These are phyloP conservation scores for Puccinia coronata DNA, from an alignment of 1,284 basidiomycete species.

Conservation along the genomic window DNA sequence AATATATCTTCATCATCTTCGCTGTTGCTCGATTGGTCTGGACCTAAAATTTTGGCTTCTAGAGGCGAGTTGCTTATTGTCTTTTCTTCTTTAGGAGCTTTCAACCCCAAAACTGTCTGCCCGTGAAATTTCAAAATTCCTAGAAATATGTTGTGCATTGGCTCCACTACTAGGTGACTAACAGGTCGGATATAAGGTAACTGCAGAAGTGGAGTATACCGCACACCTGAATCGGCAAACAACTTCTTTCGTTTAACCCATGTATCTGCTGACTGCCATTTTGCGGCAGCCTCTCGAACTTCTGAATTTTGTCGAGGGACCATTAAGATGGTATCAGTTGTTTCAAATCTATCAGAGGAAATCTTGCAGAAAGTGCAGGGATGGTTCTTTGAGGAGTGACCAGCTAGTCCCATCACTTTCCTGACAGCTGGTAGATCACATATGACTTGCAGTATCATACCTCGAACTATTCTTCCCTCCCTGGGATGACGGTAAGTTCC, in stretches of 20 bases:
- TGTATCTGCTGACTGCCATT: constrained; percentile 19
- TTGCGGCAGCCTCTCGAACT: constrained; percentile 3
- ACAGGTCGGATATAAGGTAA: constrained; percentile 32
- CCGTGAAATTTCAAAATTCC: constrained; percentile 36
- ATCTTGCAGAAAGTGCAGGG: constrained; percentile 27
- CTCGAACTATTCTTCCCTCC: constrained; percentile 9
- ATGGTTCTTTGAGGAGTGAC: constrained; percentile 5
- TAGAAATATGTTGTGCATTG: constrained; percentile 42
- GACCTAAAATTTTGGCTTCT: background rate
- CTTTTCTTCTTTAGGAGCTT: background rate
- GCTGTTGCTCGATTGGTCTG: too few relatives aligned
- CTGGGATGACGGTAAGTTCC: background rate
- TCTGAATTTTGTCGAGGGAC: background rate
- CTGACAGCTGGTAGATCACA: constrained; percentile 22
- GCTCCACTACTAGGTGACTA: constrained; percentile 27
- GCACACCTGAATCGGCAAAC: constrained; percentile 21
- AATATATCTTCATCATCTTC: too few relatives aligned
- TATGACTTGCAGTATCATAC: constrained; percentile 9
- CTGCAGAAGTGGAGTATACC: constrained; percentile 28
- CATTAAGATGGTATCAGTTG: background rate
- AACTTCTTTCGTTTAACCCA: background rate
- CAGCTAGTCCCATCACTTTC: constrained; percentile 29
- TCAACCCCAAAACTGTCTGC: background rate
- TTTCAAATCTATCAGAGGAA: background rate
- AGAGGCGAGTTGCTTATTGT: background rate